These are phyloP conservation scores for Cucumis melo DNA, from an alignment of 306 rosid species.

Conservation along the genomic window DNA sequence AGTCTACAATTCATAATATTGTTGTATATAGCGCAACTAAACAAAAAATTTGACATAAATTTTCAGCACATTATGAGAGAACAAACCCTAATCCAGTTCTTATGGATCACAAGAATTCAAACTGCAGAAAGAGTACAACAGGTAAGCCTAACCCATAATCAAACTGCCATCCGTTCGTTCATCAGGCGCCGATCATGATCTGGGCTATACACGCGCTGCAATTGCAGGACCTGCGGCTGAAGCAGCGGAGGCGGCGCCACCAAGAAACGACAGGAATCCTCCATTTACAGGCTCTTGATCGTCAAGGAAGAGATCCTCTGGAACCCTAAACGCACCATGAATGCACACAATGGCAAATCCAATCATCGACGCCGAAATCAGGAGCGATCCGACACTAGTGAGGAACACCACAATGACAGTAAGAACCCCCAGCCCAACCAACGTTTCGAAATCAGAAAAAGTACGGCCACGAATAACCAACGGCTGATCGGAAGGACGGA, in stretches of 20 bases:
- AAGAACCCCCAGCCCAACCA: conserved; percentile 38
- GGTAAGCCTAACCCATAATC: conserved; percentile 12
- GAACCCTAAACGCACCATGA: conserved; percentile 83
- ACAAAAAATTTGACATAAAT: not conserved
- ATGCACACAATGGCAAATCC: conserved; percentile 57
- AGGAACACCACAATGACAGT: conserved; percentile 66
- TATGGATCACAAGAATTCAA: not conserved
- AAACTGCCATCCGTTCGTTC: conserved; percentile 22
- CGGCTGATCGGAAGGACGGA: conserved; percentile 82
- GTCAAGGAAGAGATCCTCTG: conserved; percentile 86
- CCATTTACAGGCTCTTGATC: conserved; percentile 64
- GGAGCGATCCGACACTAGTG: conserved; percentile 83
- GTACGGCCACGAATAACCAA: conserved; percentile 60
- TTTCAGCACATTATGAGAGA: not conserved
- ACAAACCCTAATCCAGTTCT: not conserved
- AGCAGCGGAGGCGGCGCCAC: conserved; percentile 61
- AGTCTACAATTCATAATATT: not conserved
- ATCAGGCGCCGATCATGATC: conserved; percentile 16
- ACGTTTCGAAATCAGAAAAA: conserved; percentile 67
- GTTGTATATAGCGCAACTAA: not conserved
- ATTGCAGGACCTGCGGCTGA: conserved; percentile 40
- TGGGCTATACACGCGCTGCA: conserved; percentile 37
- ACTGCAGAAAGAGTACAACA: conserved; percentile 8
- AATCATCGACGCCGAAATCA: conserved; percentile 61
- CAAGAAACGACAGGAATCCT: conserved; percentile 82